Evolutionary conservation across 352 stramenopile genomes (phyloP), one percentile per base, ranked within the genome.

Genomic region (Pythium chondricola): DNA sequence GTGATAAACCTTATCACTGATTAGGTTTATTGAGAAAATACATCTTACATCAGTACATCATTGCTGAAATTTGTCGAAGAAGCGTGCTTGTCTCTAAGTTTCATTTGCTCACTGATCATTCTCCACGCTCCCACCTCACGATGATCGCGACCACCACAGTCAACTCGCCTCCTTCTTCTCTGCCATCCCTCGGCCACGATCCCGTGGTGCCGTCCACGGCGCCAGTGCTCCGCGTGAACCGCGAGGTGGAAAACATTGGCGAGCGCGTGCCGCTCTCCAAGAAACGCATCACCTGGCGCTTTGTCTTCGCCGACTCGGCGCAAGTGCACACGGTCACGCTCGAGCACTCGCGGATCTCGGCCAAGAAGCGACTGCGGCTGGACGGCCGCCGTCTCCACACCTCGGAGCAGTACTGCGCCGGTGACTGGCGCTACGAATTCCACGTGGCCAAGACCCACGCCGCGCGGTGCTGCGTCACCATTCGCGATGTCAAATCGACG

Each of bases 251-350:
- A 58, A 93, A 88, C 64, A 89, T 90, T 47, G 83, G 83, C 31
- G 79, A 71, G 25, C 79, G 83, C 37, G 72, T 94, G 18, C 52
- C 83, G 29, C 63, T 84, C 59, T 89, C 79, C 43, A 94, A 93
- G 72, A 93, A 94, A 48, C 72, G 79, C 41, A 65, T 93, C 26
- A 90, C 77, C 17, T 93, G 83, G 81, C 77, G 78, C 43, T 92
- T 94, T 46, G 76, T 92, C 31, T 71, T 92, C 33, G 67, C 67
- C 3, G 74, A 73, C 1, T 84, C 72, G 13, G 71, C 88, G 44
- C 70, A 88, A 37, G 78, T 94, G 27, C 80, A 92, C 53, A 94
- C 83, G 29, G 61, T 94, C 16, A 90, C 74, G 64, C 69, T 94
- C 17, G 83, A 91, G 51, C 83, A 94, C 50, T 91, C 78, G 44